These are phyloP conservation scores for Penicillium cosmopolitanum DNA, from an alignment of 495 filamentous ascomycete species.

Conservation along the genomic window DNA sequence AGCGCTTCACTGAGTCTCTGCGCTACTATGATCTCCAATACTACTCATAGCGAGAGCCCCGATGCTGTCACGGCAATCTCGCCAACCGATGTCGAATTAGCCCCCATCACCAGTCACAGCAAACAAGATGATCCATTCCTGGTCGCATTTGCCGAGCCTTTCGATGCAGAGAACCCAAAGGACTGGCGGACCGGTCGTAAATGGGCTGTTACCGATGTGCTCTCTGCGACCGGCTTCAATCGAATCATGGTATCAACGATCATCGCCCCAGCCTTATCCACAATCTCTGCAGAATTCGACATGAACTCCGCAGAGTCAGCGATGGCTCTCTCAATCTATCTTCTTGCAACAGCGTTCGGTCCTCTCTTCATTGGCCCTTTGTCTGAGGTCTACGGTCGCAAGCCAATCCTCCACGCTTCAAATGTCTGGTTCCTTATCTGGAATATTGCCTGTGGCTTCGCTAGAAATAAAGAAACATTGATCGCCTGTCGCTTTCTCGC, in stretches of 20 bases:
- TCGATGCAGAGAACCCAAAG: slow-evolving; percentile 47
- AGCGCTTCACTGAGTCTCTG: too few species aligned
- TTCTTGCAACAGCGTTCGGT: slow-evolving; percentile 69
- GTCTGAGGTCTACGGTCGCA: slow-evolving; percentile 71
- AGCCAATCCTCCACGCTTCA: slow-evolving; percentile 53
- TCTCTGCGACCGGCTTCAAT: slow-evolving; percentile 52
- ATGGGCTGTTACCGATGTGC: slow-evolving; percentile 55
- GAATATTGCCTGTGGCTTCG: slow-evolving; percentile 52
- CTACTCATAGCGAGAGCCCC: background rate
- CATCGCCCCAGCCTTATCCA: slow-evolving; percentile 64
- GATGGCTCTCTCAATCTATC: slow-evolving; percentile 66
- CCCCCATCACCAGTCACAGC: slow-evolving; percentile 1
- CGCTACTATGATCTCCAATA: background rate
- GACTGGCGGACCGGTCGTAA: slow-evolving; percentile 50
- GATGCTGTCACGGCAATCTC: slow-evolving; percentile 7
- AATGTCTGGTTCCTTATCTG: slow-evolving; percentile 64
- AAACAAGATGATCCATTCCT: slow-evolving; percentile 26
- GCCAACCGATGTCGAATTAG: slow-evolving; percentile 15
- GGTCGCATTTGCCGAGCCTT: slow-evolving; percentile 40
- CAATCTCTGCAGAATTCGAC: slow-evolving; percentile 58
- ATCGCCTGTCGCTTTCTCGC: slow-evolving; percentile 51
- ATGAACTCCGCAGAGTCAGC: slow-evolving; percentile 59
- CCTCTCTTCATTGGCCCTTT: slow-evolving; percentile 67
- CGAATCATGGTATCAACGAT: slow-evolving; percentile 70
- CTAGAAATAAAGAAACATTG: slow-evolving; percentile 43